Evolutionary conservation across 139 green algal species (phyloP).

Genomic region (Picochlorum costavermella): DNA sequence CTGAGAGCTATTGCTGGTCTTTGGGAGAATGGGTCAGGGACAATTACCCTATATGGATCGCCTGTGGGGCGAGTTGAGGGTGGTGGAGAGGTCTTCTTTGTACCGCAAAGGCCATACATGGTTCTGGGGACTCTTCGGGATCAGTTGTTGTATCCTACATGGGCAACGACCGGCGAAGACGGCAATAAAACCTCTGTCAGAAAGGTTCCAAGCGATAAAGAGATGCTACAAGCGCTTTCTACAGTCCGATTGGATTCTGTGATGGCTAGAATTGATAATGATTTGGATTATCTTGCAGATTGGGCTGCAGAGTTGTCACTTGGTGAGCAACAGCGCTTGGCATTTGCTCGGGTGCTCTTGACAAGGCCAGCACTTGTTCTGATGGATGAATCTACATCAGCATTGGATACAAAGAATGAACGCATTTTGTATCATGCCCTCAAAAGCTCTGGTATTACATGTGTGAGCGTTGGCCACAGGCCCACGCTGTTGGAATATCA

Average conservation of each 20-base stretch:
- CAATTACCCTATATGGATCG: conserved; percentile 39
- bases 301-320: conserved; percentile 82
- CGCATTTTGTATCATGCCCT: conserved; percentile 64
- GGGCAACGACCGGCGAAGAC: conserved; percentile 6
- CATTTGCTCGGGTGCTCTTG: conserved; percentile 70
- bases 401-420: conserved; percentile 85
- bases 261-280: conserved; percentile 17
- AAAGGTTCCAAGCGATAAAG: conserved; percentile 45
- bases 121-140: conserved; percentile 84
- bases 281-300: conserved; percentile 63
- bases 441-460: conserved; percentile 53
- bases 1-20: conserved; percentile 86
- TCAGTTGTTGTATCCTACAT: conserved; percentile 84
- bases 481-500: conserved; percentile 74
- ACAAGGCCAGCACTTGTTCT: conserved; percentile 65
- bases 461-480: conserved; percentile 86
- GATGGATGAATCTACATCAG: conserved; percentile 90
- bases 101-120: conserved; percentile 95
- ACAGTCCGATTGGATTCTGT: conserved; percentile 37
- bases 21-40: conserved; percentile 64
- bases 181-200: neutral
- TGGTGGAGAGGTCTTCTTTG: conserved; percentile 54
- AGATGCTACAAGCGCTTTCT: conserved; percentile 53
- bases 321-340: conserved; percentile 95
- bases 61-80: conserved; percentile 26